Evolutionary conservation across 768 basidiomycete genomes (phyloP).

Genomic region (Mycena crocata): DNA sequence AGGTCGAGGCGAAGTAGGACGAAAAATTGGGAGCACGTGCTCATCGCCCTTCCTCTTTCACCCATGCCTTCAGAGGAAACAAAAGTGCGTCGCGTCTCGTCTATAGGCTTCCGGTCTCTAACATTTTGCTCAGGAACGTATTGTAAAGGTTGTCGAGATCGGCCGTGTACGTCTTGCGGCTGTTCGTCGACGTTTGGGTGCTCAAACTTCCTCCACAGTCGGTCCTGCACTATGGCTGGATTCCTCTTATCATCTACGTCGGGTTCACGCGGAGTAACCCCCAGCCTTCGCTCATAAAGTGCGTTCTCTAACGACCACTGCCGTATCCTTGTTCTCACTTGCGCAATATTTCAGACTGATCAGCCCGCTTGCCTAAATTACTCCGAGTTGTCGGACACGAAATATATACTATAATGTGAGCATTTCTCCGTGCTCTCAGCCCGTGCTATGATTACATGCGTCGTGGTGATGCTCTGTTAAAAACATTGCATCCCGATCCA

Average conservation of each 20-base stretch:
- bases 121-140: constrained; percentile 70
- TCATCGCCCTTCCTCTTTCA: neutral
- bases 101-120: neutral
- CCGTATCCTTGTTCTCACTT: constrained; percentile 19
- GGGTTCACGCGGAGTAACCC: constrained; percentile 94
- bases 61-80: constrained; percentile 92
- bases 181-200: constrained; percentile 1
- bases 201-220: constrained; percentile 61
- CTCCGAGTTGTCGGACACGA: constrained; percentile 6
- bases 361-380: constrained; percentile 86
- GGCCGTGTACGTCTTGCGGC: constrained; percentile 71
- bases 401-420: constrained; percentile 51
- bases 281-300: constrained; percentile 97
- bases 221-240: constrained; percentile 94
- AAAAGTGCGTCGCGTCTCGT: constrained; percentile 63
- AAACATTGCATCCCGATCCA: constrained; percentile 47
- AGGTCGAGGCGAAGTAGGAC: constrained; percentile 2
- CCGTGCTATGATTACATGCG: constrained; percentile 65
- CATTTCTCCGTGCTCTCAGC: constrained; percentile 4
- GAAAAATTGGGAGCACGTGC: constrained; percentile 16
- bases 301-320: constrained; percentile 53
- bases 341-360: constrained; percentile 73
- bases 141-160: constrained; percentile 83
- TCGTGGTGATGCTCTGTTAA: constrained; percentile 69
- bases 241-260: constrained; percentile 95